Evolutionary conservation across 164 flowering plant species (phyloP).

Genomic region (Piper longum): DNA sequence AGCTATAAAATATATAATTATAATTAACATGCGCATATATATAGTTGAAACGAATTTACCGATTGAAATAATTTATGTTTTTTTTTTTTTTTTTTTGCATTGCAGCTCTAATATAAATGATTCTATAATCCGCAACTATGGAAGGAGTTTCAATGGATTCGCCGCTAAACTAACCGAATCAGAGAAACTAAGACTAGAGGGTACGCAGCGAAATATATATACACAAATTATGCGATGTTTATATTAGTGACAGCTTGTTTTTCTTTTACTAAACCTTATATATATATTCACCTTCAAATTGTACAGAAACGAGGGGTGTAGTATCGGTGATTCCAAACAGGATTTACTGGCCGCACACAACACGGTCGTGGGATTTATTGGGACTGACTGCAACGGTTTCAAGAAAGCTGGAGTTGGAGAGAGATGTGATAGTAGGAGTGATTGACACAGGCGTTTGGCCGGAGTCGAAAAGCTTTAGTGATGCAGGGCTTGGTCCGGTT

Average conservation of each 20-base stretch:
- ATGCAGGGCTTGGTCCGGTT: conserved; percentile 4
- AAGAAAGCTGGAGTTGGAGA: conserved; percentile 37
- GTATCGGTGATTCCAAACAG: conserved; percentile 38
- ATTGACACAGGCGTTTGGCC: conserved; percentile 61
- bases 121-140: not conserved
- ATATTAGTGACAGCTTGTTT: not conserved
- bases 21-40: too few species aligned
- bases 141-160: not conserved
- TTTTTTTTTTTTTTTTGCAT: not conserved
- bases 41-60: not conserved
- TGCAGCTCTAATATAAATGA: not conserved
- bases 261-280: not conserved
- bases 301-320: conserved; percentile 29
- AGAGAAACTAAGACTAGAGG: not conserved
- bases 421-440: conserved; percentile 18
- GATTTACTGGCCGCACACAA: conserved; percentile 49
- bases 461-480: conserved; percentile 3
- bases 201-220: not conserved
- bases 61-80: not conserved
- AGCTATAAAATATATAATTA: too few species aligned
- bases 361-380: conserved; percentile 72
- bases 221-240: not conserved
- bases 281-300: not conserved
- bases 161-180: not conserved
- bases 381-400: conserved; percentile 36